Percentiles rank a stretch among this genome's conserved stretches.
phyloP scores from a whole-genome alignment of 305 asterid species.

The Fraxinus albicans region DNA sequence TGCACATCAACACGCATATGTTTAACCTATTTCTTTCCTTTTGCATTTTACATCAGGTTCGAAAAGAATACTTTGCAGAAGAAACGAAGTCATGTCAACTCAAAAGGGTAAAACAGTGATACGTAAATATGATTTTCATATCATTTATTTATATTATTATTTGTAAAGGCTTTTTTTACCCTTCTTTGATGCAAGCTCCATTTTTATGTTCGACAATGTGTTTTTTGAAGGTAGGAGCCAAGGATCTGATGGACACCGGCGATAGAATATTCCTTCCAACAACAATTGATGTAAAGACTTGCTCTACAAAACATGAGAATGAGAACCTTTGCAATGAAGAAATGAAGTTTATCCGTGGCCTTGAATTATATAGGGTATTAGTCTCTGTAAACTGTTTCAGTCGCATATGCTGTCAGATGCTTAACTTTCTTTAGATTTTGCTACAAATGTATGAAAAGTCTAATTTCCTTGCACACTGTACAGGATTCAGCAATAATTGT shows the following conservation, averaged over 20 bases:
- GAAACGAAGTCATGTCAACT: constrained; percentile 42
- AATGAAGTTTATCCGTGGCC: constrained; percentile 53
- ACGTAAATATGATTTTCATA: not conserved
- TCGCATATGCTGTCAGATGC: constrained; percentile 1
- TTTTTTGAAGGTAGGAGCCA: constrained; percentile 66
- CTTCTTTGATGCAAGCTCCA: not conserved
- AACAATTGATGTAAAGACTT: constrained; percentile 54
- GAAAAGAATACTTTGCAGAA: constrained; percentile 50
- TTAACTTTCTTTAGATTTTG: constrained; percentile 5
- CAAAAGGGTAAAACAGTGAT: constrained; percentile 49
- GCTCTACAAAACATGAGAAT: constrained; percentile 32
- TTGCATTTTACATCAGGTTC: constrained; percentile 47
- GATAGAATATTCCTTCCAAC: constrained; percentile 73
- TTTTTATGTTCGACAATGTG: constrained; percentile 12
- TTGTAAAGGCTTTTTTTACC: not conserved
- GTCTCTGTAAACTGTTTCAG: constrained; percentile 8
- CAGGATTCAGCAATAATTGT: constrained; percentile 78
- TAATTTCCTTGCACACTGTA: constrained; percentile 17
- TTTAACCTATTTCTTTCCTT: constrained; percentile 5
- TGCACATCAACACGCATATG: not conserved
- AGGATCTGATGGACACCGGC: constrained; percentile 63
- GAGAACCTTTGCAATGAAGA: constrained; percentile 44
- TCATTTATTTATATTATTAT: not conserved
- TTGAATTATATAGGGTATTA: constrained; percentile 69
- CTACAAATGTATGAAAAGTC: constrained; percentile 13